Evolutionary conservation across 2,329 filamentous ascomycete species (phyloP).

Genomic region (Fusarium liriodendri): DNA sequence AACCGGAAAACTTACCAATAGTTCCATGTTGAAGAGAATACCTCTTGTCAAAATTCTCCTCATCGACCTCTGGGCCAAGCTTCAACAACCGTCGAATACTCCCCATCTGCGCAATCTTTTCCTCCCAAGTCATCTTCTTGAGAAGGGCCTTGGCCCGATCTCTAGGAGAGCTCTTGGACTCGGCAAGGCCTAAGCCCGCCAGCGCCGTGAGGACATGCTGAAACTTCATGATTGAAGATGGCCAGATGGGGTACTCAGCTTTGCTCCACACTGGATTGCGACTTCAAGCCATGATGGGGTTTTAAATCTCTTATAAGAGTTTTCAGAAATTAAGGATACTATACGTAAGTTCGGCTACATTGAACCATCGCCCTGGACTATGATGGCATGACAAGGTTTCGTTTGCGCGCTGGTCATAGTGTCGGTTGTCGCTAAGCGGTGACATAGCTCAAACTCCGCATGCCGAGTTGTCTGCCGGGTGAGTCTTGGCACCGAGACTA

Average conservation of each 20-base stretch:
- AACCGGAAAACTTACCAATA: slow-evolving; percentile 20
- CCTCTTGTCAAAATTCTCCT: slow-evolving; percentile 31
- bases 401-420: slow-evolving; percentile 10
- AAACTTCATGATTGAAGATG: slow-evolving; percentile 18
- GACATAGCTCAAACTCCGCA: background rate
- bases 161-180: slow-evolving; percentile 14
- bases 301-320: slow-evolving; percentile 8
- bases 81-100: slow-evolving; percentile 30
- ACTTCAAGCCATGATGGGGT: background rate
- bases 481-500: background rate
- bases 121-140: slow-evolving; percentile 34
- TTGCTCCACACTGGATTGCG: background rate
- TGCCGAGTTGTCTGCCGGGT: background rate
- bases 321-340: background rate
- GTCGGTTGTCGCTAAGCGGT: slow-evolving; percentile 22
- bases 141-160: slow-evolving; percentile 26
- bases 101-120: slow-evolving; percentile 36
- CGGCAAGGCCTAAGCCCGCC: slow-evolving; percentile 10
- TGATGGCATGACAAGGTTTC: slow-evolving; percentile 22
- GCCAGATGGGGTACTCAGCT: background rate
- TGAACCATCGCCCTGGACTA: slow-evolving; percentile 21
- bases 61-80: slow-evolving; percentile 14
- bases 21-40: slow-evolving; percentile 30
- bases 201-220: slow-evolving; percentile 15
- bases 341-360: slow-evolving; percentile 1